Conservation (phyloP, 148 eudicot genomes). For the Limonium bicolor region DNA sequence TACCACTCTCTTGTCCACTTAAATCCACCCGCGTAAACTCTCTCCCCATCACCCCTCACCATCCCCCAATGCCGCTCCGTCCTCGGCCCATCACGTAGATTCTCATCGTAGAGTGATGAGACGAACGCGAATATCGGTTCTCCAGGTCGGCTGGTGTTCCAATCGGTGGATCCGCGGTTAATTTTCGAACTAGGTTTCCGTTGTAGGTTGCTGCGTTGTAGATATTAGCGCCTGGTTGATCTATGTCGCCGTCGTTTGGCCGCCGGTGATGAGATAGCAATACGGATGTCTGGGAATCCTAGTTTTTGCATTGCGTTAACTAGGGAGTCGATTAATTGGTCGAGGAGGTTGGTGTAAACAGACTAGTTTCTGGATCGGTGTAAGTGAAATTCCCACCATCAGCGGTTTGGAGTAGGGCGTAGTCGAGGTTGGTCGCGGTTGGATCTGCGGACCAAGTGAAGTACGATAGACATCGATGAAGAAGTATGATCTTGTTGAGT, state of each 20-base stretch:
- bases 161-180: constrained; percentile 26
- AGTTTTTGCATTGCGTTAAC: constrained; percentile 43
- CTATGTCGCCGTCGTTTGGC: constrained; percentile 66
- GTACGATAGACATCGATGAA: constrained; percentile 60
- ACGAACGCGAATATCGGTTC: constrained; percentile 42
- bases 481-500: constrained; percentile 28
- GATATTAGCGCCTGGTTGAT: constrained; percentile 50
- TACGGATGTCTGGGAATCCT: constrained; percentile 30
- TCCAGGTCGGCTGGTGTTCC: constrained; percentile 83
- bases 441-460: constrained; percentile 55
- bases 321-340: constrained; percentile 73
- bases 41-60: constrained; percentile 22
- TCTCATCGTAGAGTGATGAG: constrained; percentile 59
- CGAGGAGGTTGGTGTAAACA: constrained; percentile 59
- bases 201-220: constrained; percentile 76
- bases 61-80: constrained; percentile 86
- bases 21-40: constrained; percentile 34
- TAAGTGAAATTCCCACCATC: constrained; percentile 14
- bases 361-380: constrained; percentile 32
- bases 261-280: constrained; percentile 78
- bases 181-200: constrained; percentile 36
- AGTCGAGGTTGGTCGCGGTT: constrained; percentile 27
- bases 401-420: constrained; percentile 28
- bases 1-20: constrained; percentile 12
- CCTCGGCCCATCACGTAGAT: constrained; percentile 49